Percentiles rank a stretch among this genome's conserved stretches.
Evolutionary conservation across 116 monocot species (phyloP).

Genomic region (Trichopus zeylanicus): DNA sequence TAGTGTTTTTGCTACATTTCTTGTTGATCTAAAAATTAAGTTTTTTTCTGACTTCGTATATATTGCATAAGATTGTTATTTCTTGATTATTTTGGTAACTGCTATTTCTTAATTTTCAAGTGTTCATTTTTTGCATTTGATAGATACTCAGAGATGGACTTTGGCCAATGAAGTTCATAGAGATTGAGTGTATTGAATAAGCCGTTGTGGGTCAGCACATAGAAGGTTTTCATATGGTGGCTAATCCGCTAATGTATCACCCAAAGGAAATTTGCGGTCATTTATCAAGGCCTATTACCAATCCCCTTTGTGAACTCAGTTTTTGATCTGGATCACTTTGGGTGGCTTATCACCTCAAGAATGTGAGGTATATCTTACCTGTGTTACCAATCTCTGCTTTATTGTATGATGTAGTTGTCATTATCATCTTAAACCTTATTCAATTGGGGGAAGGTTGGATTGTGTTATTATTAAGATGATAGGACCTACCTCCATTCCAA

Average conservation of each 20-base stretch:
- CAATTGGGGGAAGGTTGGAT: too few relatives aligned
- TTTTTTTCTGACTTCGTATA: neutral
- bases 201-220: conserved; percentile 27
- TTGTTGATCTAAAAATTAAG: too few relatives aligned
- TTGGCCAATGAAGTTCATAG: conserved; percentile 64
- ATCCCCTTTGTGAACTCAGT: conserved; percentile 41
- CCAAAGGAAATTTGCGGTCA: neutral
- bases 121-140: neutral
- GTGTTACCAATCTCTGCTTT: too few relatives aligned
- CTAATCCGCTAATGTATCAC: neutral
- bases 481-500: too few relatives aligned
- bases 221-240: neutral
- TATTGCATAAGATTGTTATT: neutral
- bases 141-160: conserved; percentile 95
- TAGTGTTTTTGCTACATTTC: too few relatives aligned
- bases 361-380: conserved; percentile 2
- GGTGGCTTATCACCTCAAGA: conserved; percentile 14
- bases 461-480: too few relatives aligned
- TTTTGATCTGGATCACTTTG: conserved; percentile 38
- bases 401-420: too few relatives aligned
- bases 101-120: too few relatives aligned
- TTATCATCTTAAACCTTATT: too few relatives aligned
- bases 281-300: conserved; percentile 11
- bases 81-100: neutral
- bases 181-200: conserved; percentile 37